Base-by-base conservation (phyloP, 2,329 filamentous ascomycete species). In the Lasiodiplodia sp. region DNA sequence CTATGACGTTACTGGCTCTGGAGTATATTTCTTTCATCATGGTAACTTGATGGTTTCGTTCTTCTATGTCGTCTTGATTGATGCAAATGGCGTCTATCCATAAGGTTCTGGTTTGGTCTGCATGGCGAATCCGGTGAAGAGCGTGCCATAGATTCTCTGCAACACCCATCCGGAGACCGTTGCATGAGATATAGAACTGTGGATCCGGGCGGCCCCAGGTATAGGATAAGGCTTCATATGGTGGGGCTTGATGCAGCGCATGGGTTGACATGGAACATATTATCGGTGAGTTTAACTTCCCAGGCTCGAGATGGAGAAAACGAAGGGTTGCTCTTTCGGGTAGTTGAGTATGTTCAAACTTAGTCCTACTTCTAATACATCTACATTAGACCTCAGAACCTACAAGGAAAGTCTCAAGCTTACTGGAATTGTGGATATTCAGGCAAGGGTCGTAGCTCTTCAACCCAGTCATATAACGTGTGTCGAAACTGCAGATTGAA, bases 31-130 rank as follows among this genome's bases (percentile, higher is more conserved):
- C 49, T 25, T 70, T 71, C 75, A 77, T 77, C 34, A 72, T 68
- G 8, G 68, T 40, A 0, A 78, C 69, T 62, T 78, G 75, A 7
- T 68, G 55, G 23, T 34, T 70, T 44, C 72, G 74, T 66, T 77
- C 75, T 3, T 23, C 34, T 5, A 68, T 52, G 52, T 76, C 69
- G 7, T 12, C n/a, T 68, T 77, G 75, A 57, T 78, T 69, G 62
- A 77, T 74, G 62, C 74, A 77, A 11, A 77, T 56, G n/a, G 74
- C 71, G 66, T 77, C 76, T 12, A 75, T 70, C 76, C 75, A 77
- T 1, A 77, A 49, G 1, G 52, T 69, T n/a, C 68, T 62, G 2
- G 18, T 34, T 38, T 7, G n/a, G 12, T 55, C 12, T 25, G 34
- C 7, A 18, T 23, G n/a, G 10, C 70, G 71, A 6, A 73, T 31